Evolutionary conservation across 495 filamentous ascomycete genomes (phyloP), one percentile per base, ranked within the genome.

Genomic region (Pseudoneurospora amorphoporcata): DNA sequence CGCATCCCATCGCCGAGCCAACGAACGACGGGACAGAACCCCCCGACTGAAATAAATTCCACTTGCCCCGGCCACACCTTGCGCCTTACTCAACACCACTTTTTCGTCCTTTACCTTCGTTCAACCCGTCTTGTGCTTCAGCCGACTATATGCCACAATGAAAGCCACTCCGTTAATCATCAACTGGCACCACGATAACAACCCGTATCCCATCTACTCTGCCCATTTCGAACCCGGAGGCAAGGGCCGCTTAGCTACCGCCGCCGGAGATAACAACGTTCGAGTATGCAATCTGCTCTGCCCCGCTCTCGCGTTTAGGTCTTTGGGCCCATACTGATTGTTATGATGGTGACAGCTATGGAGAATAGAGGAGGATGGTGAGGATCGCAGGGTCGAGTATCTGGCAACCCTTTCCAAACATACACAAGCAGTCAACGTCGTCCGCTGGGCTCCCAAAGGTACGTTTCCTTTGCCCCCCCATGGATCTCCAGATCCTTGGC

Each of bases 371-470:
- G 83, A 87, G 32, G 90, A 90, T 72, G 94, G 92, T n/a, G 95
- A 97, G 58, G 91, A 94, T 73, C 86, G 94, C 42, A 95, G 89
- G 73, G 92, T 96, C 41, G 90, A 92, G 37, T 99, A 98, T 79
- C 82, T 99, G 70, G 94, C 93, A 58, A 98, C 94, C 0, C 85
- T 98, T 72, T 82, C 90, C 38, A 97, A 96, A 81, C 95, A 99
- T 81, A 95, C 93, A 32, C 96, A 98, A 82, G 93, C 95, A 39
- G 96, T 99, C 75, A 99, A 99, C 87, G 95, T 98, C 53, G 96
- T 99, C 23, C 88, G 95, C 76, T 99, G 94, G 86, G 91, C 92
- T 77, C 95, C 95, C 16, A 92, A 92, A 86, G 95, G 94, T 95
- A 82, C 68, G 81, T 75, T 16, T 38, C 19, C 68, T 45, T 17